Evolutionary conservation across 2,329 filamentous ascomycete species (phyloP).

Genomic region (Sporothrix inflata): DNA sequence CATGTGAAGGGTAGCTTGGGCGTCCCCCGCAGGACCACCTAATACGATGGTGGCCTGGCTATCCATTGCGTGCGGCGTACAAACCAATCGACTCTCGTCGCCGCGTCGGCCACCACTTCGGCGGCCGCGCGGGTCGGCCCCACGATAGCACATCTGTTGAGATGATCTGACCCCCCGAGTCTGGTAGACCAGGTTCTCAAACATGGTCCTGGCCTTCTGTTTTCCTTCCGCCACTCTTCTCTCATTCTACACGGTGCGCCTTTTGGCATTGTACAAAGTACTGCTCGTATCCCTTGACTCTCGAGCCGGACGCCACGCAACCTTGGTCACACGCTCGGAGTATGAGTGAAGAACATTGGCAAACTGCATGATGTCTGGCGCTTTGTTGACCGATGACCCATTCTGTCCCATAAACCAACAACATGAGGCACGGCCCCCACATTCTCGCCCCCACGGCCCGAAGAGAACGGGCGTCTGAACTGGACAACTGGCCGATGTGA

Average conservation of each 20-base stretch:
- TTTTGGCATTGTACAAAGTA: neutral
- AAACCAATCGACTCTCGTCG: neutral
- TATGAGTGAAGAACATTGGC: neutral
- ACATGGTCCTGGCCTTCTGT: neutral
- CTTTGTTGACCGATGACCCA: neutral
- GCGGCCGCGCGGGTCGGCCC: neutral
- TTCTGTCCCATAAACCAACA: neutral
- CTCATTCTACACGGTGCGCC: neutral
- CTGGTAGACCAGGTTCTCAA: constrained; percentile 17
- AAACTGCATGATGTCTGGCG: constrained; percentile 9
- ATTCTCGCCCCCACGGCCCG: constrained; percentile 3
- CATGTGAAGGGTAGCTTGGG: neutral
- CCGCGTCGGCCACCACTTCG: neutral
- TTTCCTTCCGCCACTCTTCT: neutral
- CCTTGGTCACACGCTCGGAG: neutral
- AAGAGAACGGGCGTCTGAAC: neutral
- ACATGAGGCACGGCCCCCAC: constrained; percentile 6
- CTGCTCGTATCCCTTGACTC: neutral
- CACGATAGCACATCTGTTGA: neutral
- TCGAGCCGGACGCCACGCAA: neutral
- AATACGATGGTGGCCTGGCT: neutral
- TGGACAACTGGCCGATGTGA: neutral
- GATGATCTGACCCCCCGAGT: neutral
- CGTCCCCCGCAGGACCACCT: neutral
- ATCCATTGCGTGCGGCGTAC: neutral